Percentiles rank a stretch among this genome's conserved stretches.
Conservation (phyloP, 805 yeast genomes). For the Lipomyces mesembrius region DNA sequence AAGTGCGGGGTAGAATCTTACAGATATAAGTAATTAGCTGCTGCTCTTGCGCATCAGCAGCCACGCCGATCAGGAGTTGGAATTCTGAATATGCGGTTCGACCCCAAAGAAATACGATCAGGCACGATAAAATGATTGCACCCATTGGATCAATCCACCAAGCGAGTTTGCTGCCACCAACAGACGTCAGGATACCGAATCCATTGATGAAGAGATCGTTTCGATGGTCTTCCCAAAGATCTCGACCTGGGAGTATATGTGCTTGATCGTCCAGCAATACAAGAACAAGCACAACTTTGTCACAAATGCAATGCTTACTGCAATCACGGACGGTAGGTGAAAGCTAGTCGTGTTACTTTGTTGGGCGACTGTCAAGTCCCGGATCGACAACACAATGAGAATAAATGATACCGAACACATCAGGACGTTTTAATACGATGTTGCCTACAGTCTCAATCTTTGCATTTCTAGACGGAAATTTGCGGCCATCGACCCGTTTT, state of each 20-base stretch:
- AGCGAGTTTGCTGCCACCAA: slow-evolving; percentile 48
- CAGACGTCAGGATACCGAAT: slow-evolving; percentile 26
- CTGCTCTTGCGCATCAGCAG: slow-evolving; percentile 57
- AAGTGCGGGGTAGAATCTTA: background rate
- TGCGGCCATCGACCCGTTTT: slow-evolving; percentile 14
- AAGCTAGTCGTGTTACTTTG: slow-evolving; percentile 1
- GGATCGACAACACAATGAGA: slow-evolving; percentile 26
- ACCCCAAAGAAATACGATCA: slow-evolving; percentile 59
- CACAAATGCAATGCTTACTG: slow-evolving; percentile 22
- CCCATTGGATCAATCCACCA: slow-evolving; percentile 63
- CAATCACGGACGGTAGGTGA: slow-evolving; percentile 24
- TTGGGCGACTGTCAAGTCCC: slow-evolving; percentile 9
- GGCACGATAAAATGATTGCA: slow-evolving; percentile 57
- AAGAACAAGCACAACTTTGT: slow-evolving; percentile 24
- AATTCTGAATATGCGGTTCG: slow-evolving; percentile 60
- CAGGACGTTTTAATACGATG: slow-evolving; percentile 20
- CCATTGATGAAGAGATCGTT: slow-evolving; percentile 29
- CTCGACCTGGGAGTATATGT: slow-evolving; percentile 21
- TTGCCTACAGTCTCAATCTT: slow-evolving; percentile 31
- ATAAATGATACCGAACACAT: slow-evolving; percentile 30
- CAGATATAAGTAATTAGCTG: slow-evolving; percentile 60
- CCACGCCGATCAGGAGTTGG: slow-evolving; percentile 63
- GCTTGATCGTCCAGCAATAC: slow-evolving; percentile 23
- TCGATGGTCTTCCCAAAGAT: slow-evolving; percentile 33
- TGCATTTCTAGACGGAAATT: slow-evolving; percentile 27